Percentiles rank a stretch among this genome's conserved stretches.
These are phyloP conservation scores for Mucor piriformis DNA, from an alignment of 371 early-diverging fungal species.

Conservation along the genomic window DNA sequence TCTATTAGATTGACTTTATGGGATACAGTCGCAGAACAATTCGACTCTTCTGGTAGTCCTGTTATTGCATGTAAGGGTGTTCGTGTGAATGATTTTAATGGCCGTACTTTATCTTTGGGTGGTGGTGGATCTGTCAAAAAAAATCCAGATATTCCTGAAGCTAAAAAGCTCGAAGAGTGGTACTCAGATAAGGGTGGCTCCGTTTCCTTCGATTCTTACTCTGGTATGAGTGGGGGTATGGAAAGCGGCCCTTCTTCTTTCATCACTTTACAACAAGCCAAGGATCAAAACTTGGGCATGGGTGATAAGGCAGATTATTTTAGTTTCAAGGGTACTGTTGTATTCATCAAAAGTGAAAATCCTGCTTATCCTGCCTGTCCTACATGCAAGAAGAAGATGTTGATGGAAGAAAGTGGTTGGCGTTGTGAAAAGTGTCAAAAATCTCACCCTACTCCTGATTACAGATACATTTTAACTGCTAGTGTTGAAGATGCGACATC, in stretches of 20 bases:
- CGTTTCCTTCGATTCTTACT: slow-evolving; percentile 35
- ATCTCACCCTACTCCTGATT: slow-evolving; percentile 65
- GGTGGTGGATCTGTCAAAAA: slow-evolving; percentile 55
- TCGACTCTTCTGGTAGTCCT: slow-evolving; percentile 51
- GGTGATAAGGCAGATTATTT: slow-evolving; percentile 71
- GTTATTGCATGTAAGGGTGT: slow-evolving; percentile 85
- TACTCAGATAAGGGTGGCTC: slow-evolving; percentile 49
- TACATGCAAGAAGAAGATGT: slow-evolving; percentile 92
- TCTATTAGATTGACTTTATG: slow-evolving; percentile 88
- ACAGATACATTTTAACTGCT: slow-evolving; percentile 80
- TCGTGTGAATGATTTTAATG: slow-evolving; percentile 87
- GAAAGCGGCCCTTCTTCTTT: slow-evolving; percentile 10
- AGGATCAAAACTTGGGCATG: slow-evolving; percentile 67
- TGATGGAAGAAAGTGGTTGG: slow-evolving; percentile 71
- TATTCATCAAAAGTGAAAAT: slow-evolving; percentile 65
- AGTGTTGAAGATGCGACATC: slow-evolving; percentile 82
- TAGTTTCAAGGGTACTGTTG: slow-evolving; percentile 64
- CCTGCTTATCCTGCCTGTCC: slow-evolving; percentile 89
- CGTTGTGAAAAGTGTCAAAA: slow-evolving; percentile 92
- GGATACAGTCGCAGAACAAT: slow-evolving; percentile 83
- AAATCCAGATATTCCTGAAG: slow-evolving; percentile 88
- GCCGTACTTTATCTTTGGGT: slow-evolving; percentile 72
- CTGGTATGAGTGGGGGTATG: slow-evolving; percentile 28
- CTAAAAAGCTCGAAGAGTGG: slow-evolving; percentile 87
- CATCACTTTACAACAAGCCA: slow-evolving; percentile 71